Percentiles rank a stretch among this genome's conserved stretches.
These are phyloP conservation scores for Penicillium canariense DNA, from an alignment of 495 filamentous ascomycete species.

Conservation along the genomic window DNA sequence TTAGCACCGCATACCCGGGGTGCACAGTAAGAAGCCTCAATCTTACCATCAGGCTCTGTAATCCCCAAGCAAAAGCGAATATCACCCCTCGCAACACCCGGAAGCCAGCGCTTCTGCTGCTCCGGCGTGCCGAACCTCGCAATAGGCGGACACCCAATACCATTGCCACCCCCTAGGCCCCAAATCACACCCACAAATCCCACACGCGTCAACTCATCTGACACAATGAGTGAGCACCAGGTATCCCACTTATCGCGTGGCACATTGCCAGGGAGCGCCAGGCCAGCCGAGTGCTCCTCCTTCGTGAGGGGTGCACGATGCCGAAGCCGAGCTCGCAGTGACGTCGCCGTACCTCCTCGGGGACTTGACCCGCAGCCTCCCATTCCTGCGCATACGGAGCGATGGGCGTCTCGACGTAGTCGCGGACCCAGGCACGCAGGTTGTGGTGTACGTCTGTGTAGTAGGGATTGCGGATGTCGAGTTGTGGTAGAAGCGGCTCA, in stretches of 20 bases:
- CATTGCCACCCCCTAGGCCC: conserved; percentile 52
- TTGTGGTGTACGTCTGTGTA: conserved; percentile 48
- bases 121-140: conserved; percentile 49
- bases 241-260: conserved; percentile 48
- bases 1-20: background rate
- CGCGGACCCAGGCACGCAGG: conserved; percentile 43
- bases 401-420: conserved; percentile 46
- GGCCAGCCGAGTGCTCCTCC: conserved; percentile 31
- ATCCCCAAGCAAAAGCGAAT: conserved; percentile 55
- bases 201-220: conserved; percentile 45
- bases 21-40: background rate
- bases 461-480: conserved; percentile 42
- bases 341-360: conserved; percentile 32
- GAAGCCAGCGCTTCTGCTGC: conserved; percentile 50
- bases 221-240: conserved; percentile 47
- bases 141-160: conserved; percentile 54
- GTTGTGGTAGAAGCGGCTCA: conserved; percentile 40
- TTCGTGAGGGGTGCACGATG: conserved; percentile 37
- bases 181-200: conserved; percentile 46
- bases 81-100: conserved; percentile 46
- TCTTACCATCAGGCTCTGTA: conserved; percentile 52
- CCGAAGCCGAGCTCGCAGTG: conserved; percentile 42
- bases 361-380: conserved; percentile 47
- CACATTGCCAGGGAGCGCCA: conserved; percentile 40
- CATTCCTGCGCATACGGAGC: conserved; percentile 47